These are phyloP conservation scores for Aspergillus felis DNA, from an alignment of 2,329 filamentous ascomycete species.

Conservation along the genomic window DNA sequence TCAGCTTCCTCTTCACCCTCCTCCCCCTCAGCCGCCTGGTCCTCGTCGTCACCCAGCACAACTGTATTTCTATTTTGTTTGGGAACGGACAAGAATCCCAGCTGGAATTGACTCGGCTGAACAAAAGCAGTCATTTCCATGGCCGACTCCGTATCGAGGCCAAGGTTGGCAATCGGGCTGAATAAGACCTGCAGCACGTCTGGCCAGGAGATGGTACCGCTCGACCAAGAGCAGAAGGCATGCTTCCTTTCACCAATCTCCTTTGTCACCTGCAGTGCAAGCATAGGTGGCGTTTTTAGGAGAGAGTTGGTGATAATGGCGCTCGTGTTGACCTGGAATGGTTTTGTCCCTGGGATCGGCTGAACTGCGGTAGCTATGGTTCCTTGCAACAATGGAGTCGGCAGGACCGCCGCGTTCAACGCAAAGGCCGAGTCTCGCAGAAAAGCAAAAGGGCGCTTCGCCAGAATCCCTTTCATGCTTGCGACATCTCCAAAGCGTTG, in stretches of 20 bases:
- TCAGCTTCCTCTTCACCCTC: conserved; percentile 13
- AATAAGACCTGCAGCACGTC: conserved; percentile 19
- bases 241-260: conserved; percentile 28
- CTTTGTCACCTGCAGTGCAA: conserved; percentile 31
- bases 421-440: conserved; percentile 29
- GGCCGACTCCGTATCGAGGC: conserved; percentile 17
- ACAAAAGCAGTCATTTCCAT: conserved; percentile 9
- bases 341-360: conserved; percentile 29
- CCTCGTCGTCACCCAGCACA: conserved; percentile 18
- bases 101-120: conserved; percentile 29
- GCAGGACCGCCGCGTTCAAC: conserved; percentile 28
- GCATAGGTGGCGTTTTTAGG: conserved; percentile 23
- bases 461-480: conserved; percentile 24
- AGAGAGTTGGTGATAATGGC: conserved; percentile 28
- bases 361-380: conserved; percentile 28
- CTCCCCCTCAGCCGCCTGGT: conserved; percentile 18
- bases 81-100: conserved; percentile 31
- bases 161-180: conserved; percentile 20
- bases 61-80: conserved; percentile 10
- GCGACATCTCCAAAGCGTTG: conserved; percentile 27
- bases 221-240: conserved; percentile 34
- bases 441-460: conserved; percentile 27
- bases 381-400: conserved; percentile 26
- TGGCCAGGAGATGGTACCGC: conserved; percentile 37
- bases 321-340: conserved; percentile 29